These are phyloP conservation scores for Friedmanniomyces endolithicus DNA, from an alignment of 495 filamentous ascomycete species.

Conservation along the genomic window DNA sequence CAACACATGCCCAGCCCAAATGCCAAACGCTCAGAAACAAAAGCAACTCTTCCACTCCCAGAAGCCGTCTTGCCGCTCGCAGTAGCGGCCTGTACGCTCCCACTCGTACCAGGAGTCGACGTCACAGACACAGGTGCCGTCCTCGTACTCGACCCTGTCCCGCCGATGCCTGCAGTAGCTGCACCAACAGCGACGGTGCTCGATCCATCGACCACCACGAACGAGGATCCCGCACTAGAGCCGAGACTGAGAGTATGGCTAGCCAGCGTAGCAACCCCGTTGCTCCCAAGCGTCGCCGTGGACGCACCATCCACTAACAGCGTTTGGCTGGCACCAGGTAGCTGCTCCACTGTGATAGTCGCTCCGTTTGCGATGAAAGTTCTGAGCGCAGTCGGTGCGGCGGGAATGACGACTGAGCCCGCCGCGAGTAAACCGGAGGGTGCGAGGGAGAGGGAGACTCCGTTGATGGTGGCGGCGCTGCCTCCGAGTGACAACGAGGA, in stretches of 20 bases:
- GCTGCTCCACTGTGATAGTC: background rate
- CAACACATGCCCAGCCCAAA: no score
- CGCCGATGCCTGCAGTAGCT: no score
- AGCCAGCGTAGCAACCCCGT: background rate
- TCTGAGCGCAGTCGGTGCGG: background rate
- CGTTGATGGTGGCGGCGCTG: background rate
- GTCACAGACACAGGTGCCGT: no score
- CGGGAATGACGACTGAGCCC: background rate
- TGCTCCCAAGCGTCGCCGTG: background rate
- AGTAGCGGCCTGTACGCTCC: no score
- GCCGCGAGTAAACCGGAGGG: background rate
- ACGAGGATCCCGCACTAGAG: background rate
- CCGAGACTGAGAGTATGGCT: background rate
- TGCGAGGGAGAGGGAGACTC: background rate
- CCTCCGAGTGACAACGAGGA: background rate
- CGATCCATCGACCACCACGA: background rate
- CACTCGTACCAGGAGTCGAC: no score
- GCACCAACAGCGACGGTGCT: no score
- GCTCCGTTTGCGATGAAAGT: background rate
- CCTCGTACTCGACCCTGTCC: no score
- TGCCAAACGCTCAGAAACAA: no score
- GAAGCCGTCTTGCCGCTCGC: no score
- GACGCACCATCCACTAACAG: background rate
- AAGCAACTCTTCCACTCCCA: no score
- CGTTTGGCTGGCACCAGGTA: background rate